Percentiles rank a stretch among this genome's conserved stretches.
phyloP scores from a whole-genome alignment of 2,329 filamentous ascomycete genomes.

The Penicillium sp. region DNA sequence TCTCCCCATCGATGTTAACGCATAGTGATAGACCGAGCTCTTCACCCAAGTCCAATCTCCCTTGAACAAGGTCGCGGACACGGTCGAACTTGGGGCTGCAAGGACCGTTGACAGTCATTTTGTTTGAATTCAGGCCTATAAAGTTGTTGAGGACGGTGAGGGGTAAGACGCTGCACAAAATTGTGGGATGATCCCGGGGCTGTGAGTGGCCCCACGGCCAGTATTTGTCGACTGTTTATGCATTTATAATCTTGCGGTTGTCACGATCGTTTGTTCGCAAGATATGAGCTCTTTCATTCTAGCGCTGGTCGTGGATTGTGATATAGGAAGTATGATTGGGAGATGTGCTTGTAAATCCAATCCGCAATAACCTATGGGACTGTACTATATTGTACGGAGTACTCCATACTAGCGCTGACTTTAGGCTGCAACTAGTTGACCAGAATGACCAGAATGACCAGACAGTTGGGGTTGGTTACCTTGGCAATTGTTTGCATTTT shows the following conservation, averaged over 20 bases:
- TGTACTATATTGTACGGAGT: not conserved
- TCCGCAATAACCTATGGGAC: not conserved
- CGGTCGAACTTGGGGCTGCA: constrained; percentile 40
- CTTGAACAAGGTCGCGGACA: constrained; percentile 37
- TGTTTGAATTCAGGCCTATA: not conserved
- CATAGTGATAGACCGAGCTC: constrained; percentile 51
- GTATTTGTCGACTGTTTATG: too few species aligned
- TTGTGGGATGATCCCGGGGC: not conserved
- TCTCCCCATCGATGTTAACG: constrained; percentile 49
- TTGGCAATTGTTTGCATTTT: too few species aligned
- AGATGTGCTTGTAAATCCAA: not conserved
- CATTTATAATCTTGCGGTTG: not conserved
- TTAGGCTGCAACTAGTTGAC: too few species aligned
- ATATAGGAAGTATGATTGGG: not conserved
- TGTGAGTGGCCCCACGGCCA: not conserved
- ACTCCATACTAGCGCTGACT: not conserved
- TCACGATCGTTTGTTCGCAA: not conserved
- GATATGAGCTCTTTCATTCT: not conserved
- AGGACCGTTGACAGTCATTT: constrained; percentile 35
- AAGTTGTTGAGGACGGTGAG: not conserved
- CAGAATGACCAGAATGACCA: too few species aligned
- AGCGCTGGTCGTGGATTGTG: not conserved
- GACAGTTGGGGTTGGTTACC: too few species aligned
- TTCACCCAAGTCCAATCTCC: constrained; percentile 38
- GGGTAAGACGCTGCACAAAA: not conserved